Evolutionary conservation across 2,329 filamentous ascomycete species (phyloP).

Genomic region (Colletotrichum euphorbiae): DNA sequence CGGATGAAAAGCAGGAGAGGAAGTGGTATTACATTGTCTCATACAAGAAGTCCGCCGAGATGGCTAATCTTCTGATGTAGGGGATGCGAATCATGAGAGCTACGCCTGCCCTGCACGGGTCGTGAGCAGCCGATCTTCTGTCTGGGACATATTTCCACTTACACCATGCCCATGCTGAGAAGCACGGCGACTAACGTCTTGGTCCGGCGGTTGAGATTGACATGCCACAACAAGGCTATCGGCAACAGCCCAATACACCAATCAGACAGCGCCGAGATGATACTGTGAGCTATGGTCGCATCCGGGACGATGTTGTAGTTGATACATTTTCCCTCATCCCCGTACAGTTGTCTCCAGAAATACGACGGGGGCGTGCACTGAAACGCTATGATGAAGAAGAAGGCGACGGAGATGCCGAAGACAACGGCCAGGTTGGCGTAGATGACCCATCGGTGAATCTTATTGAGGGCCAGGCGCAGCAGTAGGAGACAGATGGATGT

Average conservation of each 20-base stretch:
- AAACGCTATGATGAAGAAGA: constrained; percentile 60
- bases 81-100: constrained; percentile 53
- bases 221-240: constrained; percentile 61
- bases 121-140: not conserved
- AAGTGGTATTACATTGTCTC: constrained; percentile 47
- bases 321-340: constrained; percentile 54
- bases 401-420: constrained; percentile 50
- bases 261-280: constrained; percentile 58
- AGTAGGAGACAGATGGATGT: constrained; percentile 56
- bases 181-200: constrained; percentile 60
- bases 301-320: constrained; percentile 53
- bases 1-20: not conserved
- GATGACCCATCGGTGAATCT: constrained; percentile 50
- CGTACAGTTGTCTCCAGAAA: constrained; percentile 60
- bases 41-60: constrained; percentile 47
- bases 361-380: constrained; percentile 61
- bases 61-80: constrained; percentile 46
- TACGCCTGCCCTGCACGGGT: constrained; percentile 49
- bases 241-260: constrained; percentile 63
- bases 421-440: constrained; percentile 50
- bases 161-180: constrained; percentile 63
- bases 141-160: constrained; percentile 39
- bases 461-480: constrained; percentile 52
- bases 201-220: constrained; percentile 60
- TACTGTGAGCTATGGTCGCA: constrained; percentile 59